Evolutionary conservation across 345 rosid genomes (phyloP).

Genomic region (Conringia planisiliqua): DNA sequence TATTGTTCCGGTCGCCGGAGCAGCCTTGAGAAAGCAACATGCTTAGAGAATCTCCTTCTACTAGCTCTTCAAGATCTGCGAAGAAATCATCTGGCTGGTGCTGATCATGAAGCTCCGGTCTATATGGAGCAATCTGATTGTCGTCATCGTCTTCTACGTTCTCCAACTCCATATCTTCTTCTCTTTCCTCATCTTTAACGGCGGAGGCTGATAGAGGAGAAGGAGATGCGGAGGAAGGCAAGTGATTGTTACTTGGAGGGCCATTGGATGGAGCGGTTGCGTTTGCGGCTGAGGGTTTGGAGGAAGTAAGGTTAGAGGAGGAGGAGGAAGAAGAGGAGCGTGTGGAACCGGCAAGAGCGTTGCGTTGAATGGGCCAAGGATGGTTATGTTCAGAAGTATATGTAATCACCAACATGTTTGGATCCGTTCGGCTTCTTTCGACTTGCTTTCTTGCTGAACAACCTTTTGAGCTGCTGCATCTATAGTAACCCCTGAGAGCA

Average conservation of each 20-base stretch:
- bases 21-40: slow-evolving; percentile 54
- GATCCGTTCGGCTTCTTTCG: slow-evolving; percentile 85
- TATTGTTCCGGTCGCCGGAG: slow-evolving; percentile 14
- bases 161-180: slow-evolving; percentile 35
- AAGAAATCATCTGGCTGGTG: slow-evolving; percentile 47
- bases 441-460: slow-evolving; percentile 96
- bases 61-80: slow-evolving; percentile 71
- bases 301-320: slow-evolving; percentile 1
- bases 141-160: slow-evolving; percentile 28
- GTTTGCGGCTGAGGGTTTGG: slow-evolving; percentile 11
- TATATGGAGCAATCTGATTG: slow-evolving; percentile 16
- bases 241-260: not conserved
- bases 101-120: slow-evolving; percentile 21
- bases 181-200: slow-evolving; percentile 40
- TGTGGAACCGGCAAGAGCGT: slow-evolving; percentile 69
- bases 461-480: slow-evolving; percentile 94
- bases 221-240: not conserved
- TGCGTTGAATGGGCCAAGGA: slow-evolving; percentile 84
- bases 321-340: slow-evolving; percentile 44
- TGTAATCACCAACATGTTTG: slow-evolving; percentile 88
- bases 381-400: slow-evolving; percentile 95
- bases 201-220: slow-evolving; percentile 1
- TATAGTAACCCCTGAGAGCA: slow-evolving; percentile 66
- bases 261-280: not conserved
- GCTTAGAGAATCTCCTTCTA: slow-evolving; percentile 59